Evolutionary conservation across 2,329 filamentous ascomycete species (phyloP).

Genomic region (Sporothrix euskadiensis): DNA sequence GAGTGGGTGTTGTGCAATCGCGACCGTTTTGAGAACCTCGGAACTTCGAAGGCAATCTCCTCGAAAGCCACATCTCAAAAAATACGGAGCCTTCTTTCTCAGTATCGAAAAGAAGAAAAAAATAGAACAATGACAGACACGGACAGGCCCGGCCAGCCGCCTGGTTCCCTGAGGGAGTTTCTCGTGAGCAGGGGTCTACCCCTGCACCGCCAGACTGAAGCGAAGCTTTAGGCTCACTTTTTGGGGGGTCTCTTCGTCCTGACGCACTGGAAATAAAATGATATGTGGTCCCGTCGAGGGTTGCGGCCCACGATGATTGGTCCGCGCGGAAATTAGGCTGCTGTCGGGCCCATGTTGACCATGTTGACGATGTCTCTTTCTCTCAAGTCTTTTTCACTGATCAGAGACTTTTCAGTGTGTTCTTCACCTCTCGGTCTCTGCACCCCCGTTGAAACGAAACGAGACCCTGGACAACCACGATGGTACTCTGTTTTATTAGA

Average conservation of each 20-base stretch:
- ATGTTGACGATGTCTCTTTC: constrained; percentile 13
- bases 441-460: constrained; percentile 25
- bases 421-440: neutral
- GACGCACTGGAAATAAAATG: constrained; percentile 26
- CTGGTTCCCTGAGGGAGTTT: too few relatives aligned
- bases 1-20: neutral
- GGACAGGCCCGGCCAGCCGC: constrained; percentile 8
- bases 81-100: neutral
- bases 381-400: neutral
- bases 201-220: neutral
- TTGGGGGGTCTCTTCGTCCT: neutral
- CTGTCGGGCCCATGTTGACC: neutral
- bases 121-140: neutral
- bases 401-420: neutral
- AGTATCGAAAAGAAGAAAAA: neutral
- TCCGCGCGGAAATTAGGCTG: constrained; percentile 27
- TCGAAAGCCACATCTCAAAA: neutral
- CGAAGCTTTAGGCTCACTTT: neutral
- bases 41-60: neutral
- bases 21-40: neutral
- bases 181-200: neutral
- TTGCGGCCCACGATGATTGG: constrained; percentile 13
- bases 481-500: constrained; percentile 28
- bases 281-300: constrained; percentile 24
- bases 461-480: neutral